Evolutionary conservation across 805 yeast genomes (phyloP), one percentile per base, ranked within the genome.

Genomic region (Nadsonia fulvescens): DNA sequence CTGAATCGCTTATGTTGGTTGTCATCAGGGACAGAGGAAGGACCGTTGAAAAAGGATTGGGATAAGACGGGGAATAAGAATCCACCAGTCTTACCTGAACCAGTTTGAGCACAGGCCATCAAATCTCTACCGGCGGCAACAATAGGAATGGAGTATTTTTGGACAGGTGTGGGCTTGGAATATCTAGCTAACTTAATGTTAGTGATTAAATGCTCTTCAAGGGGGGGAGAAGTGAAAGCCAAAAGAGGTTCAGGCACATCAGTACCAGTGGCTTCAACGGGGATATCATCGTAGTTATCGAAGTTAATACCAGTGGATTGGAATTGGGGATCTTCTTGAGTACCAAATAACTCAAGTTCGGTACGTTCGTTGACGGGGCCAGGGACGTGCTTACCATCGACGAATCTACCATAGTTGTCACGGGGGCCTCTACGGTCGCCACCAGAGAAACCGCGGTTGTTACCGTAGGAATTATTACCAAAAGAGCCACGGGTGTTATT

Each of bases 51-150:
- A 59, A 74, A 89, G 34, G 91, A 77, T 60, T 82, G 82, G 25
- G 93, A 76, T 43, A 89, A 65, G 30, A 89, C 93, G 37, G 99
- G 98, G 77, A 89, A 89, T 51, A 89, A 63, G 67, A 89, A 89
- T 40, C 98, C 99, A 66, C 96, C 98, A 49, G 99, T 89, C 63
- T 89, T 89, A 69, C 99, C 99, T 32, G 96, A 83, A 74, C 93
- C 93, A 41, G 93, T 79, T 63, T 81, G 93, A 33, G 93, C 93
- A 68, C 93, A 81, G 18, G 93, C 93, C 93, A 79, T 81, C 57
- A 79, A 66, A 56, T 79, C 93, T 57, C 93, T 70, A 44, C 83
- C 81, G 33, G 61, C 70, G 33, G 86, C 79, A 38, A 81, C 86
- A 38, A 81, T 79, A 39, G 93, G 93, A 37, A 81, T 75, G 23